Conservation (phyloP, 1,139 yeast species). For the Barnettozyma hawaiiensis region DNA sequence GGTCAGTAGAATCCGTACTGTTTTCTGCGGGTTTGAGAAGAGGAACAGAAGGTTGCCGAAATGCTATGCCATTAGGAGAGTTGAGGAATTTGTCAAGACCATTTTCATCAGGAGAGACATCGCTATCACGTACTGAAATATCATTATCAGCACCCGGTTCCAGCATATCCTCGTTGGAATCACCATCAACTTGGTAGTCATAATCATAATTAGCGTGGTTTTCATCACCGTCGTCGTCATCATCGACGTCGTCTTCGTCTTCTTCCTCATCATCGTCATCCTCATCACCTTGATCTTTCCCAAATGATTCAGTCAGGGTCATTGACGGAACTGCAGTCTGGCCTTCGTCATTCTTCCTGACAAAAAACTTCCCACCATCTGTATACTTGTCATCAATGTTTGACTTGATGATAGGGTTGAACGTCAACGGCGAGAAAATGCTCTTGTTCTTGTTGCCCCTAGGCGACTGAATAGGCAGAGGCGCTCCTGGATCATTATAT, state of each 20-base stretch:
- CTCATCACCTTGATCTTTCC: constrained; percentile 26
- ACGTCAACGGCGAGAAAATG: constrained; percentile 72
- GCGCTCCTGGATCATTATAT: constrained; percentile 82
- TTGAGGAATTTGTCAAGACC: not conserved
- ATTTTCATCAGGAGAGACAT: not conserved
- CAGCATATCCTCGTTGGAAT: not conserved
- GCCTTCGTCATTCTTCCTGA: constrained; percentile 27
- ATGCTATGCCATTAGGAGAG: not conserved
- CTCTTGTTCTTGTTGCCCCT: constrained; percentile 38
- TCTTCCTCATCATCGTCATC: constrained; percentile 19
- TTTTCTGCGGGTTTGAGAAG: constrained; percentile 4
- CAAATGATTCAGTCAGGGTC: constrained; percentile 23
- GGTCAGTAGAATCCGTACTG: constrained; percentile 14
- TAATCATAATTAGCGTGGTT: constrained; percentile 9
- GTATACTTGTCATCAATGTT: constrained; percentile 79
- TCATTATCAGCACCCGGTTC: not conserved
- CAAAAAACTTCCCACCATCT: constrained; percentile 80
- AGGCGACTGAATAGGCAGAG: constrained; percentile 65
- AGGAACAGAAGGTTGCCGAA: not conserved
- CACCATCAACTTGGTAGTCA: constrained; percentile 4
- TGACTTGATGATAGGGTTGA: constrained; percentile 71
- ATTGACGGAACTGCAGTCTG: constrained; percentile 15
- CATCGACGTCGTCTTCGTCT: constrained; percentile 25
- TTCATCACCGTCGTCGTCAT: constrained; percentile 19
- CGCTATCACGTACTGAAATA: not conserved